These are phyloP conservation scores for Aureobasidium musti DNA, from an alignment of 2,329 filamentous ascomycete genomes.

Conservation along the genomic window DNA sequence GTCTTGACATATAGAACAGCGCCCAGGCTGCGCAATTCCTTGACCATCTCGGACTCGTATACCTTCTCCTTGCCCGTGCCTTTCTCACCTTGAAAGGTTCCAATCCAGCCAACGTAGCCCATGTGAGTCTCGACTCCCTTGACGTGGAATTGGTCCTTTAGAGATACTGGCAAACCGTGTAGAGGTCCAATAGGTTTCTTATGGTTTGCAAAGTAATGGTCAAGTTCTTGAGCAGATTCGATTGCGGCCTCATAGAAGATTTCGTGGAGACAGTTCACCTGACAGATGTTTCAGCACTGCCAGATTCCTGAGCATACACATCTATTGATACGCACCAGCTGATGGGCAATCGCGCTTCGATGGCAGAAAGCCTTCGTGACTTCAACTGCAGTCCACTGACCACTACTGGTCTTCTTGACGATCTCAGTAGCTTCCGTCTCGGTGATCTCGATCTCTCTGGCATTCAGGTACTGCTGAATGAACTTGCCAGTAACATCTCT, in stretches of 20 bases:
- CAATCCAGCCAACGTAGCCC: conserved; percentile 68
- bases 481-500: conserved; percentile 59
- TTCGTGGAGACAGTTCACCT: conserved; percentile 48
- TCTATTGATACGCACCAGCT: conserved; percentile 44
- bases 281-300: conserved; percentile 3
- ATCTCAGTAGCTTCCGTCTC: conserved; percentile 61
- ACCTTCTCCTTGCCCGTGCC: conserved; percentile 53
- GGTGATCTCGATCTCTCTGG: conserved; percentile 61
- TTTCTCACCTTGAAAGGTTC: conserved; percentile 58
- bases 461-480: conserved; percentile 57
- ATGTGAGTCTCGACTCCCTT: conserved; percentile 52
- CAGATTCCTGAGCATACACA: not conserved
- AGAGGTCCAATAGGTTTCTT: conserved; percentile 49
- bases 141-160: conserved; percentile 56
- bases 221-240: conserved; percentile 45
- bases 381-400: conserved; percentile 59
- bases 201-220: conserved; percentile 44
- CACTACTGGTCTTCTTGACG: conserved; percentile 55
- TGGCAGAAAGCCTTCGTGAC: conserved; percentile 61
- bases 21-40: conserved; percentile 55
- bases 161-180: conserved; percentile 52
- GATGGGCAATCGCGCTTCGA: conserved; percentile 55
- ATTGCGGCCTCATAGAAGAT: conserved; percentile 53
- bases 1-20: conserved; percentile 60
- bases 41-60: conserved; percentile 61